These are phyloP conservation scores for Talaromyces sp. DNA, from an alignment of 2,329 filamentous ascomycete genomes.

Conservation along the genomic window DNA sequence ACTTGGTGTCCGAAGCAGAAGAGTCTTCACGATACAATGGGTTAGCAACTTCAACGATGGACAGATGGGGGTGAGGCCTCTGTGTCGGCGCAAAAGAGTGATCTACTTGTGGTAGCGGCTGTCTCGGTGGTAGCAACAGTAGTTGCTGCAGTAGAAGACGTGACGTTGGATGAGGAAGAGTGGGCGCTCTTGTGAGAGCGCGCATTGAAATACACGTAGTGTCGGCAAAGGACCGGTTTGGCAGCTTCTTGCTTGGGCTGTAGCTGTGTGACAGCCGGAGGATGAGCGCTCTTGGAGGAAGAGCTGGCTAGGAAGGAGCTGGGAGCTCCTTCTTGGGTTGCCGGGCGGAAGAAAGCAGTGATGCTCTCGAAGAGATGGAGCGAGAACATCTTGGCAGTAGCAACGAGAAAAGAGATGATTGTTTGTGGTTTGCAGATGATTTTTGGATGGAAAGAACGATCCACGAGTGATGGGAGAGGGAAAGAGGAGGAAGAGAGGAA, in stretches of 20 bases:
- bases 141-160: background rate
- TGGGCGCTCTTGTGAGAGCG: background rate
- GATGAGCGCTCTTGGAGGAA: background rate
- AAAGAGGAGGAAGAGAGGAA: background rate
- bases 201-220: background rate
- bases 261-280: background rate
- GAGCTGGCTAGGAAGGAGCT: background rate
- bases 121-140: background rate
- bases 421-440: background rate
- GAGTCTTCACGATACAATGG: background rate
- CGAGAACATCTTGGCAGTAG: background rate
- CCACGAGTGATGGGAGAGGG: background rate
- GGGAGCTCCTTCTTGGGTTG: background rate
- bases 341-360: background rate
- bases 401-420: background rate
- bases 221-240: background rate
- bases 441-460: background rate
- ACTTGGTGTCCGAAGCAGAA: background rate
- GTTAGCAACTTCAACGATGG: background rate
- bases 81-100: background rate
- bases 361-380: background rate
- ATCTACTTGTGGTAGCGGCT: conserved; percentile 7
- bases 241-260: background rate
- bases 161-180: background rate
- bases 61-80: background rate